These are phyloP conservation scores for Cladosporium sp. DNA, from an alignment of 2,329 filamentous ascomycete genomes.

Conservation along the genomic window DNA sequence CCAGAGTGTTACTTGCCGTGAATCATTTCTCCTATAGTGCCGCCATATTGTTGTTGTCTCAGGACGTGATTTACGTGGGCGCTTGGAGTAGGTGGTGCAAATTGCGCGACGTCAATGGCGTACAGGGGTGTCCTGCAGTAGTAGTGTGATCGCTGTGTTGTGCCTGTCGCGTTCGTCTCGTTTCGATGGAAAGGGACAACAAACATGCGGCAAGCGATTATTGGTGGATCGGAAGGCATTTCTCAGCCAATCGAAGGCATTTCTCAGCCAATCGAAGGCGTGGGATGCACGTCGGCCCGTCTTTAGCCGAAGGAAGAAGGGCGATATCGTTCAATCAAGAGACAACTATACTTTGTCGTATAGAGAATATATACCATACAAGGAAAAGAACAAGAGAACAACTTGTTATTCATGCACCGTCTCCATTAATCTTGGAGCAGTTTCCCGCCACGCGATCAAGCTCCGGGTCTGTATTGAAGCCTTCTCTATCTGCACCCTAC, in stretches of 20 bases:
- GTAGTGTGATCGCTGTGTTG: not conserved
- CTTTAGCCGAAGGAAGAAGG: not conserved
- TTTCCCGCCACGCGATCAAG: not conserved
- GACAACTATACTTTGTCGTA: too few relatives aligned
- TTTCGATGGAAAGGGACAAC: not conserved
- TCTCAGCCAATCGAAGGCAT: not conserved
- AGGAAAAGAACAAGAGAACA: not conserved
- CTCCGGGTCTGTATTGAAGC: not conserved
- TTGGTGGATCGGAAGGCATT: not conserved
- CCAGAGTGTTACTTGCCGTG: not conserved
- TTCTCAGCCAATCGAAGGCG: not conserved
- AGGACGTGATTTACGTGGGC: not conserved
- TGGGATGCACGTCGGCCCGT: not conserved
- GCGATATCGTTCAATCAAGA: not conserved
- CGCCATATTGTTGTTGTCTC: not conserved
- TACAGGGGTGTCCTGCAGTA: not conserved
- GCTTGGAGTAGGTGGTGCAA: not conserved
- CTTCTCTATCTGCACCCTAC: not conserved
- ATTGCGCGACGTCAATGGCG: slow-evolving; percentile 18
- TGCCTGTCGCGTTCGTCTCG: not conserved
- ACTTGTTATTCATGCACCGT: not conserved
- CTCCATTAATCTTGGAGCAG: not conserved
- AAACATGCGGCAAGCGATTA: not conserved
- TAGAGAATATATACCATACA: too few relatives aligned
- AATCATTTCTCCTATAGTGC: not conserved